Evolutionary conservation across 208 protist species (phyloP).

Genomic region (Angomonas ambiguus): DNA sequence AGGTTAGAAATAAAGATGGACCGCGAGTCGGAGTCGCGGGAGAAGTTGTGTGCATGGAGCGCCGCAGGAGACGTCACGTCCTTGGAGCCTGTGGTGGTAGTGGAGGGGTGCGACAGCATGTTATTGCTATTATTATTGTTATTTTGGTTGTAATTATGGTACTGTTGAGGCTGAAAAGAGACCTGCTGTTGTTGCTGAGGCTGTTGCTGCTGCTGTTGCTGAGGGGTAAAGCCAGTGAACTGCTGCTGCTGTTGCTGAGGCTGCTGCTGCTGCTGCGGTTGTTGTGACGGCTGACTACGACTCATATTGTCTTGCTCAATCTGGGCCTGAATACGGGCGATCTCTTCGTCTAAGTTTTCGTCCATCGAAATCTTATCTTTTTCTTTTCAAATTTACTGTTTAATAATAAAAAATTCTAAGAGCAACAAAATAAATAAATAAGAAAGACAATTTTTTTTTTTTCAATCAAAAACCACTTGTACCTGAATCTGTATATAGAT

Average conservation of each 20-base stretch:
- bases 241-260: conserved; percentile 13
- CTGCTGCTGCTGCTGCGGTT: conserved; percentile 26
- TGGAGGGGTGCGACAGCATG: conserved; percentile 3
- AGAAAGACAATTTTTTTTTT: not conserved
- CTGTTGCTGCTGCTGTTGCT: conserved; percentile 16
- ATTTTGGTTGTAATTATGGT: conserved; percentile 9
- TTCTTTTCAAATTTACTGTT: not conserved
- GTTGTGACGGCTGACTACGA: conserved; percentile 46
- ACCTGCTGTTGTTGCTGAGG: conserved; percentile 24
- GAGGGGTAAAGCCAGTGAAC: conserved; percentile 13
- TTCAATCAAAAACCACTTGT: not conserved
- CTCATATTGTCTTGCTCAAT: conserved; percentile 57
- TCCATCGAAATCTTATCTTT: too few relatives aligned
- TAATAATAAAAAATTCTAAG: not conserved
- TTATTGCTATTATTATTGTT: conserved; percentile 21
- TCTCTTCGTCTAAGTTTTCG: conserved; percentile 73
- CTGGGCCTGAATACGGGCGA: conserved; percentile 74
- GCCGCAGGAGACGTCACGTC: conserved; percentile 7
- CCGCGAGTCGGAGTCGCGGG: conserved; percentile 77
- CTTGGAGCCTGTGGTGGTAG: not conserved
- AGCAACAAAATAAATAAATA: not conserved
- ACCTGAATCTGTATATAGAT: not conserved
- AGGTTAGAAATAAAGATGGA: conserved; percentile 85
- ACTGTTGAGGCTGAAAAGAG: conserved; percentile 1
- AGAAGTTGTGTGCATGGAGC: conserved; percentile 42